These are phyloP conservation scores for Ocimum tenuiflorum DNA, from an alignment of 257 asterid genomes.

Conservation along the genomic window DNA sequence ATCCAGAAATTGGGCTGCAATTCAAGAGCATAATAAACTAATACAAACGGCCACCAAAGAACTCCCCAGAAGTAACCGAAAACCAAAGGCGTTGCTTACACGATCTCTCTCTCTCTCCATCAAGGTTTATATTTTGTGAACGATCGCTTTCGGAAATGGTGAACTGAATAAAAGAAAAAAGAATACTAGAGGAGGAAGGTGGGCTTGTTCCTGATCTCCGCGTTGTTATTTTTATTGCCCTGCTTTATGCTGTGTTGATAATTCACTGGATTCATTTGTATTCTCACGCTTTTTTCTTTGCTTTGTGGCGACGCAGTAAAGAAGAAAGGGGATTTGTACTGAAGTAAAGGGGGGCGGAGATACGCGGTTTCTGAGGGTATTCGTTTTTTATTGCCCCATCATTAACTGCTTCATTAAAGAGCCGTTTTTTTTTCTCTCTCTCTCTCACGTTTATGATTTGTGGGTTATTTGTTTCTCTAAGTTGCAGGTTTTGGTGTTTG, in stretches of 20 bases:
- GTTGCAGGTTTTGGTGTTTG: neutral
- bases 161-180: neutral
- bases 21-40: slow-evolving; percentile 32
- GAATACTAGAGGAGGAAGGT: slow-evolving; percentile 16
- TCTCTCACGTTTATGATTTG: neutral
- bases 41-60: slow-evolving; percentile 11
- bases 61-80: slow-evolving; percentile 12
- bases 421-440: neutral
- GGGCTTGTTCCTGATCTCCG: slow-evolving; percentile 6
- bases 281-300: slow-evolving; percentile 21
- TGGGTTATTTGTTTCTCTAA: neutral
- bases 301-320: slow-evolving; percentile 37
- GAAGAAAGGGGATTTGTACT: slow-evolving; percentile 7
- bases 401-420: slow-evolving; percentile 19
- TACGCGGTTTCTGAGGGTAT: slow-evolving; percentile 26
- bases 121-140: neutral
- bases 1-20: slow-evolving; percentile 18
- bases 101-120: slow-evolving; percentile 34
- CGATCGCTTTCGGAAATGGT: neutral
- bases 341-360: slow-evolving; percentile 19
- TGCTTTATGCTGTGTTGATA: slow-evolving; percentile 9
- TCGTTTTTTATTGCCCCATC: slow-evolving; percentile 9
- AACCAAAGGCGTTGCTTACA: slow-evolving; percentile 43
- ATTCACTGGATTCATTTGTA: slow-evolving; percentile 4
- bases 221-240: neutral